Base-by-base conservation (phyloP, 768 basidiomycete species). In the Phaffia tasmanica region DNA sequence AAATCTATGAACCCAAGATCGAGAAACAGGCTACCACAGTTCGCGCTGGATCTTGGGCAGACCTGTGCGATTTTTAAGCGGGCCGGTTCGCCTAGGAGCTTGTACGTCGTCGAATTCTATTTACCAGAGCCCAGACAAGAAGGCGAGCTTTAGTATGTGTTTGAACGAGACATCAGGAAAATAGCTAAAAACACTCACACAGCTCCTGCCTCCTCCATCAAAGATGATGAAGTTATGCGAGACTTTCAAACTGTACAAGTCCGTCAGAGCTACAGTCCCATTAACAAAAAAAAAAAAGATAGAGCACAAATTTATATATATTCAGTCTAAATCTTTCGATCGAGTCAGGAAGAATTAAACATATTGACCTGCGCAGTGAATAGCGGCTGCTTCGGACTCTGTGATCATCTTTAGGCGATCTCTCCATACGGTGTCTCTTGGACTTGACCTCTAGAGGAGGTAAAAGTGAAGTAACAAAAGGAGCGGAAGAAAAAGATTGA, bases 51-150 rank as follows among this genome's bases (percentile, higher is more conserved):
- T 63, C 89, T 81, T 18, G 88, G 88, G 69, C 86, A 87, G 78
- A 92, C 86, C 77, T 93, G 90, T 55, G 89, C 89, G 68, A 93
- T 90, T 75, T 92, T 89, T n/a, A 92, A 81, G 72, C 84, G 83
- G 15, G 84, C 79, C 75, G 88, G 80, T 70, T 87, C 82, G 5
- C 89, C 90, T 63, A 87, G 87, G 58, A 92, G 86, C 81, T 78
- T 78, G 75, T 81, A 81, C 15, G 79, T 76, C 7, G 79, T 80
- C 3, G 80, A 74, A 64, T 81, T 79, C 78, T 79, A 58, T 70
- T 51, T 19, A 54, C 57, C 18, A 53, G 49, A 46, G 30, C 49
- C 68, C 53, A 50, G 63, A 65, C 49, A 57, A 67, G 23, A n/a
- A 68, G 48, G 72, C 56, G 23, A 29, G 27, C 35, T 11, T 42